phyloP scores from a whole-genome alignment of 345 rosid genomes.

The Balakata baccata region DNA sequence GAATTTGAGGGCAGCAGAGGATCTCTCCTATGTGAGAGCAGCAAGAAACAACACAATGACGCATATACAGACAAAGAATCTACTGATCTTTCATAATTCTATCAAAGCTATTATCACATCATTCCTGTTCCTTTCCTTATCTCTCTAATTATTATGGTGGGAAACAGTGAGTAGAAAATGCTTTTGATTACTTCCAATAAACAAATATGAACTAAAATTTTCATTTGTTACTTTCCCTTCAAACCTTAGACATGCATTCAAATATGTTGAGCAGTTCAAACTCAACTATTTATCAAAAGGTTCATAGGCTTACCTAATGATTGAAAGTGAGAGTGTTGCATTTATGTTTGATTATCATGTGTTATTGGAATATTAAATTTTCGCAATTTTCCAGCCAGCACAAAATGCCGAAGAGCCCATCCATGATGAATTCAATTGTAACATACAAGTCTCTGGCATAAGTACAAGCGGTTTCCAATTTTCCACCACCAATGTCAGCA shows the following conservation, averaged over 20 bases:
- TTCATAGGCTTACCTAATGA: neutral
- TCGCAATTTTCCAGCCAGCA: neutral
- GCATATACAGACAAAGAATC: neutral
- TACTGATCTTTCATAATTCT: neutral
- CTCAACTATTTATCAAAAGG: neutral
- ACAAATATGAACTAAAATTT: neutral
- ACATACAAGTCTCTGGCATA: neutral
- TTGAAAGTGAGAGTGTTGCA: neutral
- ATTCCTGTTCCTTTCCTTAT: neutral
- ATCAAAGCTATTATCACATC: neutral
- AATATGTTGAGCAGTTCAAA: neutral
- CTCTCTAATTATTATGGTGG: neutral
- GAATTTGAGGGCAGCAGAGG: neutral
- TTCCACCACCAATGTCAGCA: neutral
- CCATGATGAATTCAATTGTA: neutral
- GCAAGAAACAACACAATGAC: neutral
- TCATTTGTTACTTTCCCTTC: neutral
- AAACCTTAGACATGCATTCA: neutral
- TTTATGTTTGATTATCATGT: neutral
- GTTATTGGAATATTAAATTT: neutral
- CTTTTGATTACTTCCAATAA: neutral
- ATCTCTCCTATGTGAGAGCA: neutral
- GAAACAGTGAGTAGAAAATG: neutral
- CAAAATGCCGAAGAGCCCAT: neutral
- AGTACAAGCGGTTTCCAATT: neutral